These are phyloP conservation scores for Tuber magnatum DNA, from an alignment of 495 filamentous ascomycete species.

Conservation along the genomic window DNA sequence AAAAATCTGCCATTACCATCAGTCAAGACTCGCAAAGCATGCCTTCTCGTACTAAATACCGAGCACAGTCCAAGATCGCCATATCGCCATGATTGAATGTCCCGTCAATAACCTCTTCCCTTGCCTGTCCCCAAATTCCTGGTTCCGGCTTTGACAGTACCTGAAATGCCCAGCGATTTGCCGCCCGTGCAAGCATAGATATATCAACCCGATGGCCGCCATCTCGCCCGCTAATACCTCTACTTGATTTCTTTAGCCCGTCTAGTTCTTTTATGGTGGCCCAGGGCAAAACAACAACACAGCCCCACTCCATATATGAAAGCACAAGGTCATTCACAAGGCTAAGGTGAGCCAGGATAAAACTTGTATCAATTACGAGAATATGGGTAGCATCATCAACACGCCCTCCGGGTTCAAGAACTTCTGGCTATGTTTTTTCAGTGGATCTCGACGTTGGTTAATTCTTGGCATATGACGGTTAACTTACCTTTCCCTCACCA, in stretches of 20 bases:
- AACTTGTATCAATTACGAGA: conserved; percentile 38
- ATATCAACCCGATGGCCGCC: conserved; percentile 14
- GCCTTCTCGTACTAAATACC: not conserved
- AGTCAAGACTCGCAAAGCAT: conserved; percentile 6
- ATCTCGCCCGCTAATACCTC: not conserved
- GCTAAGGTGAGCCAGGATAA: conserved; percentile 36
- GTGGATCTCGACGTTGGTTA: not conserved
- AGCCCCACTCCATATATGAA: conserved; percentile 30
- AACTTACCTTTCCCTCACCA: not conserved
- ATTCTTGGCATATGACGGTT: not conserved
- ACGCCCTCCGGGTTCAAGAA: conserved; percentile 16
- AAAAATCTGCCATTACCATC: conserved; percentile 25
- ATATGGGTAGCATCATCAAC: conserved; percentile 30
- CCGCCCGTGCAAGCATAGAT: conserved; percentile 25
- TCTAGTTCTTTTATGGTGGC: conserved; percentile 37
- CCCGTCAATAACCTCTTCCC: conserved; percentile 33
- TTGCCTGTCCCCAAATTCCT: conserved; percentile 39
- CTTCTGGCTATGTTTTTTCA: conserved; percentile 18
- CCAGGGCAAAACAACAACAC: conserved; percentile 39
- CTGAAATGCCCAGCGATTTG: conserved; percentile 34
- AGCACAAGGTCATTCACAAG: conserved; percentile 31
- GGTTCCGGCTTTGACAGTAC: conserved; percentile 23
- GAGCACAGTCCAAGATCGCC: conserved; percentile 40
- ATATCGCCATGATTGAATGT: conserved; percentile 23
- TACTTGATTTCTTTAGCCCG: conserved; percentile 35